Base-by-base conservation (phyloP, 345 rosid genomes). In the Arabis hirsuta region DNA sequence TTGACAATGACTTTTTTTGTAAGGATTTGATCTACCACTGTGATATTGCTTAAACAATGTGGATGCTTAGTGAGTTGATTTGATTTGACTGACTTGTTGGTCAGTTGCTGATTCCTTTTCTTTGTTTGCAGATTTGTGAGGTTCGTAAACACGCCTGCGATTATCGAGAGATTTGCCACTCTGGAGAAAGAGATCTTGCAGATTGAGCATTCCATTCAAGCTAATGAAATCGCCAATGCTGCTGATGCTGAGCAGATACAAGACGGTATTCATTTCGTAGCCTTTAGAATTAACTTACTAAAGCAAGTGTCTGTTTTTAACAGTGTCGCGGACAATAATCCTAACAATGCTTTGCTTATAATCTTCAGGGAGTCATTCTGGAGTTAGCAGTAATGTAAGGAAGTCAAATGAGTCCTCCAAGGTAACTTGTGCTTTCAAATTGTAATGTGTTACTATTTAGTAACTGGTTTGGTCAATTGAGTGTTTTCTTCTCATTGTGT, bases 61-160 rank as follows among this genome's bases (percentile, higher is more conserved):
- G 48, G 59, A 20, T 38, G 24, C 47, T 55, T 54, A 26, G 7
- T 34, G 22, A 26, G 34, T 24, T 24, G 51, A 43, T 12, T 61
- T 43, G 12, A 60, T 1, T 39, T 39, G 14, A 39, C 16, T 47
- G 26, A 9, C 14, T 57, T 69, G 38, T 45, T 59, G 43, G 22
- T 70, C 24, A 22, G 53, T 60, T 38, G n/a, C 34, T 68, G 55
- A 68, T 19, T 44, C 3, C 0, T 24, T 20, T 63, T 53, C 31
- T 44, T 20, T 4, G 19, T 38, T 67, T 22, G 36, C 84, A 91
- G 95, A 81, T 92, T 92, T 82, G 95, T 92, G 59, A 83, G 90
- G 36, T 92, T 92, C 31, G 96, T 90, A 60, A 83, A 86, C 71
- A 88, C 96, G 29, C 98, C 98, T 11, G 95, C 91, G 16, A 86